These are phyloP conservation scores for Albifimbria verrucaria DNA, from an alignment of 2,329 filamentous ascomycete species.

Conservation along the genomic window DNA sequence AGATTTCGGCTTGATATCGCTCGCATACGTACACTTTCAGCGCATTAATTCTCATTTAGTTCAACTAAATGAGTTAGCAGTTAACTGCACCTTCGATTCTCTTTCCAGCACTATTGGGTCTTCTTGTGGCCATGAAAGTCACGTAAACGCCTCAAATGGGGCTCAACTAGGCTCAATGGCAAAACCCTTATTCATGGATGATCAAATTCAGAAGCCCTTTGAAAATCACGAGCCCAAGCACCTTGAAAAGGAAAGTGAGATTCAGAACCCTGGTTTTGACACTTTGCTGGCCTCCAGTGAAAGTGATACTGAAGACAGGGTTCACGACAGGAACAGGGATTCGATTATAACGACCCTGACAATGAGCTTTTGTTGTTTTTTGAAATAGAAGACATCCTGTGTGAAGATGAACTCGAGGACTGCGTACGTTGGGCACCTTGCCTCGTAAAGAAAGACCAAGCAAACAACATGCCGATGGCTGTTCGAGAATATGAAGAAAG, in stretches of 20 bases:
- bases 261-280: not conserved
- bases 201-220: not conserved
- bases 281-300: too few relatives aligned
- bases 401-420: not conserved
- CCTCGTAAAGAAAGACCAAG: not conserved
- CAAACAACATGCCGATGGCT: not conserved
- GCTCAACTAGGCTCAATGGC: not conserved
- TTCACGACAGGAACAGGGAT: not conserved
- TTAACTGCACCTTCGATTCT: not conserved
- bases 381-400: not conserved
- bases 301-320: too few relatives aligned
- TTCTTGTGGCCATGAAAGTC: not conserved
- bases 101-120: not conserved
- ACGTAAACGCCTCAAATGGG: not conserved
- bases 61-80: too few relatives aligned
- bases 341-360: not conserved
- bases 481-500: not conserved
- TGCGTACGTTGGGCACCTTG: not conserved
- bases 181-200: not conserved
- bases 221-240: not conserved
- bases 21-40: too few relatives aligned
- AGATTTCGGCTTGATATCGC: too few relatives aligned
- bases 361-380: not conserved
- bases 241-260: not conserved
- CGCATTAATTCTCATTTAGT: too few relatives aligned